Conservation (phyloP, 2,329 filamentous ascomycete species). For the Trichoderma brevicompactum region DNA sequence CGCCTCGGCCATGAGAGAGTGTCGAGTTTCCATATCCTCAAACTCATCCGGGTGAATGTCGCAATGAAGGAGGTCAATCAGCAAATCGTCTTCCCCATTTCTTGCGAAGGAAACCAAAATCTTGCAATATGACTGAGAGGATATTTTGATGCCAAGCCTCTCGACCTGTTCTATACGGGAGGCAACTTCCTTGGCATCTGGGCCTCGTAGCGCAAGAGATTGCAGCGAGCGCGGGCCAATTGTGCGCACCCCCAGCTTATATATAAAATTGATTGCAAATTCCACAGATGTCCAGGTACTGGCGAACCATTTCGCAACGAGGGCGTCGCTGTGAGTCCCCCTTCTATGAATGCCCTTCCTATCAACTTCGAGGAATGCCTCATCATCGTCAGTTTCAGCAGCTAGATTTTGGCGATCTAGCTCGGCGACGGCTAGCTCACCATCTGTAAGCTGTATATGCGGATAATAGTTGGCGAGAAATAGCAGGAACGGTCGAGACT, state of each 20-base stretch:
- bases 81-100: constrained; percentile 56
- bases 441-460: constrained; percentile 41
- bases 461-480: constrained; percentile 54
- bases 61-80: constrained; percentile 51
- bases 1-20: constrained; percentile 44
- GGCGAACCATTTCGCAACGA: constrained; percentile 83
- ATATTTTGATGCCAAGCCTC: constrained; percentile 64
- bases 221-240: constrained; percentile 79
- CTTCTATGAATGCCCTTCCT: constrained; percentile 30
- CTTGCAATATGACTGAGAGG: constrained; percentile 65
- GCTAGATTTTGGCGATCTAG: constrained; percentile 15
- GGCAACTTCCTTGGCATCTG: constrained; percentile 59
- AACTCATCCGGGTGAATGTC: constrained; percentile 62
- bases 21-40: constrained; percentile 50
- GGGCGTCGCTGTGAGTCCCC: constrained; percentile 48
- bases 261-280: constrained; percentile 70
- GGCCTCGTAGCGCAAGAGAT: constrained; percentile 72
- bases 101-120: constrained; percentile 67
- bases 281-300: constrained; percentile 71
- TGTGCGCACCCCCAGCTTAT: constrained; percentile 69
- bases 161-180: constrained; percentile 64
- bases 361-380: background rate
- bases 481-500: constrained; percentile 53
- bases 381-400: background rate
- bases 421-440: constrained; percentile 42